Percentiles rank a stretch among this genome's conserved stretches.
These are phyloP conservation scores for Fusarium sp. DNA, from an alignment of 2,329 filamentous ascomycete species.

Conservation along the genomic window DNA sequence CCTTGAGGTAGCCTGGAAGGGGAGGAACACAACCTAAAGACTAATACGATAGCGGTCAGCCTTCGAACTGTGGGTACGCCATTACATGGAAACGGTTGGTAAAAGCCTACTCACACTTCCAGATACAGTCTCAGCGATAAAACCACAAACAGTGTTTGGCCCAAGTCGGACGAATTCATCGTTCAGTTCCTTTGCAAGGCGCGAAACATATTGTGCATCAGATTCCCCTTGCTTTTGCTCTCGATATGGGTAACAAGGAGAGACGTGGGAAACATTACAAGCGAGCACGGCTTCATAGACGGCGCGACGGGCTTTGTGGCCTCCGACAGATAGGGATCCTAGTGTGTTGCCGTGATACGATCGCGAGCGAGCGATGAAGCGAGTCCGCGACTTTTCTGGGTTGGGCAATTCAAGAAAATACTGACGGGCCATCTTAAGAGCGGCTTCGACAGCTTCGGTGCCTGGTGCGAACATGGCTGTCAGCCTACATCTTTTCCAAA, in stretches of 20 bases:
- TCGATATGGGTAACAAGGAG: constrained; percentile 42
- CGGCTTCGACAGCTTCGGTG: constrained; percentile 32
- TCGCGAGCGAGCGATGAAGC: constrained; percentile 26
- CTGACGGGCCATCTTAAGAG: constrained; percentile 34
- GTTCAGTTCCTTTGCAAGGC: constrained; percentile 34
- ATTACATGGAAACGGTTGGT: too few species aligned
- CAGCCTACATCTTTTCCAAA: too few species aligned
- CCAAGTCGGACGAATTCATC: constrained; percentile 28
- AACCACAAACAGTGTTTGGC: constrained; percentile 27
- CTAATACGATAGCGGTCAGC: too few species aligned
- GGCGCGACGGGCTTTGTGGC: constrained; percentile 38
- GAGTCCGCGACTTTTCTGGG: constrained; percentile 16
- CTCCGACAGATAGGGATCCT: constrained; percentile 23
- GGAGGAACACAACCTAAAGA: constrained; percentile 18
- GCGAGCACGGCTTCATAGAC: constrained; percentile 44
- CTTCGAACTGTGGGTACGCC: too few species aligned
- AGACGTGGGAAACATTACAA: constrained; percentile 45
- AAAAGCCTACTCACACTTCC: constrained; percentile 35
- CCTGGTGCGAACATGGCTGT: constrained; percentile 3
- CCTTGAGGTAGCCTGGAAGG: constrained; percentile 65
- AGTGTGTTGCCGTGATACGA: constrained; percentile 38
- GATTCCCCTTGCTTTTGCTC: constrained; percentile 49
- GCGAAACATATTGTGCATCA: constrained; percentile 12
- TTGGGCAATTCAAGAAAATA: constrained; percentile 28
- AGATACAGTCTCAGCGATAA: constrained; percentile 31